phyloP scores from a whole-genome alignment of 2,329 filamentous ascomycete species.

The Scytalidium sp. region DNA sequence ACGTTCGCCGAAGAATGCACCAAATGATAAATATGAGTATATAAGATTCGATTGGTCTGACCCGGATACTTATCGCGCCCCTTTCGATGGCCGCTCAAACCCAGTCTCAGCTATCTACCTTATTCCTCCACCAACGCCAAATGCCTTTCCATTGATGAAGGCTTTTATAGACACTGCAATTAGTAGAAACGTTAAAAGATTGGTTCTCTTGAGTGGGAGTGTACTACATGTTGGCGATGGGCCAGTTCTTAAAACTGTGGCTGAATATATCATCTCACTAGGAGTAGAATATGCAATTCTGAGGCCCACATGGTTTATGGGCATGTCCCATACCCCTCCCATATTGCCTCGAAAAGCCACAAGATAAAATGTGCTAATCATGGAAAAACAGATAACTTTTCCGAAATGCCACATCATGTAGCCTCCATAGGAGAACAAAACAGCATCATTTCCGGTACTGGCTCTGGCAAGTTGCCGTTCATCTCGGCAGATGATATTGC shows the following conservation, averaged over 20 bases:
- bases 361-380: background rate
- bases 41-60: conserved; percentile 44
- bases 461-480: conserved; percentile 42
- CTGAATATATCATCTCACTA: conserved; percentile 35
- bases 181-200: conserved; percentile 34
- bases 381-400: conserved; percentile 40
- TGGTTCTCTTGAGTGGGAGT: conserved; percentile 42
- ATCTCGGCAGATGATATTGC: conserved; percentile 45
- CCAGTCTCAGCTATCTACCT: conserved; percentile 38
- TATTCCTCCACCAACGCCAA: conserved; percentile 31
- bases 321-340: conserved; percentile 22
- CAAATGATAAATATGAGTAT: conserved; percentile 14
- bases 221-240: conserved; percentile 32
- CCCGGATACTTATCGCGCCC: conserved; percentile 33
- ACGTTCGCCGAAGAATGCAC: conserved; percentile 22
- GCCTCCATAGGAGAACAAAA: conserved; percentile 34
- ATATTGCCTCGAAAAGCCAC: background rate
- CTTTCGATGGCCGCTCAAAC: conserved; percentile 23
- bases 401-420: conserved; percentile 25
- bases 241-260: conserved; percentile 32
- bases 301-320: conserved; percentile 47
- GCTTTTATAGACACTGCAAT: conserved; percentile 40
- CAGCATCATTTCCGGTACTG: conserved; percentile 40
- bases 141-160: conserved; percentile 32
- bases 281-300: conserved; percentile 40